phyloP scores from a whole-genome alignment of 352 stramenopile genomes.

The Thalassiosira ordinaria region DNA sequence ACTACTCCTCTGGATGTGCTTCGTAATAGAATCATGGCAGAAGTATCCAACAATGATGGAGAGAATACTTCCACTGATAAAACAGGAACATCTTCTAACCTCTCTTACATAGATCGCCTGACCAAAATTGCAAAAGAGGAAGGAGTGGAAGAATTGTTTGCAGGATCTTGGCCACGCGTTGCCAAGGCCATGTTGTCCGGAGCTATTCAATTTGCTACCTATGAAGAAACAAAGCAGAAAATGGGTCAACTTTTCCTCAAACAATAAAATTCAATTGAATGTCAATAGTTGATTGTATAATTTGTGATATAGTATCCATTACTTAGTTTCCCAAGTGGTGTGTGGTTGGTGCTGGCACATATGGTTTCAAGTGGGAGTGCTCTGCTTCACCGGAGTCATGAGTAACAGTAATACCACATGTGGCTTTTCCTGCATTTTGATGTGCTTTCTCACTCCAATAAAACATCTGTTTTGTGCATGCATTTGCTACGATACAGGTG shows the following conservation, averaged over 20 bases:
- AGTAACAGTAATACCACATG: no score
- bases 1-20: conserved; percentile 81
- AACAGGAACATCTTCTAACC: no score
- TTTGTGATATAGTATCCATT: no score
- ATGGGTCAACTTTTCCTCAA: conserved; percentile 49
- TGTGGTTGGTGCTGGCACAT: no score
- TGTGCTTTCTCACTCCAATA: no score
- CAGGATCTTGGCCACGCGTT: conserved; percentile 65
- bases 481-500: no score
- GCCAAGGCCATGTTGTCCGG: conserved; percentile 79
- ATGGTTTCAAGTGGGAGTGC: no score
- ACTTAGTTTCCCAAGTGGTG: no score
- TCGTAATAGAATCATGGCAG: conserved; percentile 77
- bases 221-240: conserved; percentile 83
- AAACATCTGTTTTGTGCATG: no score
- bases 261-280: conserved; percentile 20
- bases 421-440: no score
- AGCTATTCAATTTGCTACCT: conserved; percentile 82
- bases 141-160: conserved; percentile 70
- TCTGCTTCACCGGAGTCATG: no score
- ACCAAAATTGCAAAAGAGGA: conserved; percentile 60
- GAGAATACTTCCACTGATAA: background rate
- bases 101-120: conserved; percentile 62
- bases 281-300: no score
- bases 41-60: conserved; percentile 9